Evolutionary conservation across 73 alveolate genomes (phyloP), one percentile per base, ranked within the genome.

Genomic region (Paramecium pentaurelia): DNA sequence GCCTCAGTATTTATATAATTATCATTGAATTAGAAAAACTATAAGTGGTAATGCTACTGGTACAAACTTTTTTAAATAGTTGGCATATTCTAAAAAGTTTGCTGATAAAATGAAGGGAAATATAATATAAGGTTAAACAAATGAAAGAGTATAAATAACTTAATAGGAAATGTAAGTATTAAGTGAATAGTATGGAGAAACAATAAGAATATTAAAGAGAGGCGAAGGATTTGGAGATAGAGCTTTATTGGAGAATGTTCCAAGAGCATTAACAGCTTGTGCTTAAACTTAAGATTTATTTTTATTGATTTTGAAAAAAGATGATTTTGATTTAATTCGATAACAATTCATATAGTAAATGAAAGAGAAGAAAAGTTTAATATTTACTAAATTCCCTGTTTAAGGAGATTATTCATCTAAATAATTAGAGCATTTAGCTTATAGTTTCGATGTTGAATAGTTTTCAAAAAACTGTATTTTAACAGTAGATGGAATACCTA

Each of bases 181-280:
- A 20, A 22, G 47, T 5, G 47, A 40, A 44, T 38, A 77, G 71
- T 77, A 42, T 77, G 89, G 71, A 28, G 64, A 77, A 32, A n/a
- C 37, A 2, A 22, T 77, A 38, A 34, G 71, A 32, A 42, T 77
- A 7, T 40, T 77, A n/a, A 77, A 38, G 42, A 40, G 71, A 40
- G 71, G 89, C 0, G 89, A 77, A 6, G 89, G 89, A 7, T 77
- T 77, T 40, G 89, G 89, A 77, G 89, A 77, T 16, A 25, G 64
- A 42, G 89, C 89, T n/a, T 38, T 77, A 77, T 14, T 37, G 6
- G 70, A 40, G 28, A 38, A 77, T 44, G 44, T 42, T 77, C 89
- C 89, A 38, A 77, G 71, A 40, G 47, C 71, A 11, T 59, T 77
- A 8, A 38, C 71, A 12, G 89, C 71, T 16, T 37, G 49, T 40